Evolutionary conservation across 495 filamentous ascomycete genomes (phyloP).

Genomic region (Emericellopsis terricola): DNA sequence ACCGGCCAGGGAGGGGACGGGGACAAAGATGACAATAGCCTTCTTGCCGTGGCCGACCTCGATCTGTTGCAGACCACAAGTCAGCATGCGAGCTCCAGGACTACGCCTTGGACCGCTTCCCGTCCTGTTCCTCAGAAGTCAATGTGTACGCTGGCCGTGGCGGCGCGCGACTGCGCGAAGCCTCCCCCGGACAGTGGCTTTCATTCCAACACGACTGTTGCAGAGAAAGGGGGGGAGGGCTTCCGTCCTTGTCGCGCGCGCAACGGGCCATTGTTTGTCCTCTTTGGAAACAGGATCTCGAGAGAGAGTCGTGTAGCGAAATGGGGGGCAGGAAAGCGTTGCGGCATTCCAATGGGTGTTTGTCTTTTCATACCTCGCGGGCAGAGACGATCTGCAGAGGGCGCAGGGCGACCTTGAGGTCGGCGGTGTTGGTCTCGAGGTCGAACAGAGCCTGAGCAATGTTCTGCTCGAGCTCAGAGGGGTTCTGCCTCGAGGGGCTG

Average conservation of each 20-base stretch:
- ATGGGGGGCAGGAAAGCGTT: too few relatives aligned
- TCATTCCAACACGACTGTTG: background rate
- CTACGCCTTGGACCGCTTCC: constrained; percentile 47
- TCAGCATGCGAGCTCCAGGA: constrained; percentile 48
- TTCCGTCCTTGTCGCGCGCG: too few relatives aligned
- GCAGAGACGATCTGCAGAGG: constrained; percentile 96
- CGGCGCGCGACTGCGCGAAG: too few relatives aligned
- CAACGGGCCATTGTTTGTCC: constrained; percentile 1
- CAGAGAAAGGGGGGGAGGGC: background rate
- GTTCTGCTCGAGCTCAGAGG: constrained; percentile 84
- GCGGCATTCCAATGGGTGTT: too few relatives aligned
- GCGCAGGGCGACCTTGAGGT: constrained; percentile 82
- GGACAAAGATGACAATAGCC: constrained; percentile 99
- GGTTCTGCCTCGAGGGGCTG: constrained; percentile 82
- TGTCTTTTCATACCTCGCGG: constrained; percentile 72
- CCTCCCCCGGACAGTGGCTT: background rate
- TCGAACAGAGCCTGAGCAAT: constrained; percentile 94
- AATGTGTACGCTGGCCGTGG: constrained; percentile 2
- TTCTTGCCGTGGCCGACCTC: constrained; percentile 99
- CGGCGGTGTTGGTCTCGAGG: constrained; percentile 91
- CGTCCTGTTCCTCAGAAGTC: constrained; percentile 38
- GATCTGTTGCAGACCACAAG: constrained; percentile 60
- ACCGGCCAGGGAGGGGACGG: constrained; percentile 82
- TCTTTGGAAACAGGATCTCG: constrained; percentile 4
- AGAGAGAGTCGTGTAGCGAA: too few relatives aligned